Evolutionary conservation across 192 early-diverging fungal species (phyloP).

Genomic region (Thamnidium elegans): DNA sequence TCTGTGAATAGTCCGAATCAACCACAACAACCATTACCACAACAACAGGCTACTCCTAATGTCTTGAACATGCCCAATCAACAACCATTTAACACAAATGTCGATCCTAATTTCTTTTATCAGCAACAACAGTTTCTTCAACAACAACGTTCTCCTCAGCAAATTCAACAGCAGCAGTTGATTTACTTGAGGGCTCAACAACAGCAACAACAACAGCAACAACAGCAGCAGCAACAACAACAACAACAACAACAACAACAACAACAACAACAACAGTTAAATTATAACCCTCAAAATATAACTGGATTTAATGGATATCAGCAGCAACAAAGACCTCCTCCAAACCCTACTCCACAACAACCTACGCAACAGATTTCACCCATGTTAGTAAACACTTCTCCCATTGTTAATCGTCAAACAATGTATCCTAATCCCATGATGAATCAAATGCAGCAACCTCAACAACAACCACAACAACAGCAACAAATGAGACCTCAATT

Average conservation of each 20-base stretch:
- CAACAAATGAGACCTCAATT: not conserved
- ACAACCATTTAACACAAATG: not conserved
- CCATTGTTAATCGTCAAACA: not conserved
- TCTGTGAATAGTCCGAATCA: conserved; percentile 2
- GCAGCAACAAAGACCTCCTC: not conserved
- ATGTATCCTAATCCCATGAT: not conserved
- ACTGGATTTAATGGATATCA: conserved; percentile 7
- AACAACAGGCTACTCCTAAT: not conserved
- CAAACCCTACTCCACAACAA: not conserved
- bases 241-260: too few relatives aligned
- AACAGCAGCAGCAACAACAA: too few relatives aligned
- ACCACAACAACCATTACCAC: not conserved
- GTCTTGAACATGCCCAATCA: not conserved
- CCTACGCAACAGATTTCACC: not conserved
- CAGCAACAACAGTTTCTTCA: not conserved
- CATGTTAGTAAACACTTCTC: not conserved
- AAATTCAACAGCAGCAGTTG: conserved; percentile 4
- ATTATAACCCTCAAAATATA: conserved; percentile 6
- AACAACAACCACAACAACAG: not conserved
- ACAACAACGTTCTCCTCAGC: not conserved
- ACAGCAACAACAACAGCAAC: conserved; percentile 5
- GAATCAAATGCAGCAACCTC: not conserved
- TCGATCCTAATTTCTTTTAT: conserved; percentile 6
- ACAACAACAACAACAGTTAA: too few relatives aligned
- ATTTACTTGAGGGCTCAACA: not conserved